Percentiles rank a stretch among this genome's conserved stretches.
Evolutionary conservation across 495 filamentous ascomycete genomes (phyloP).

Genomic region (Penicillium atrosanguineum): DNA sequence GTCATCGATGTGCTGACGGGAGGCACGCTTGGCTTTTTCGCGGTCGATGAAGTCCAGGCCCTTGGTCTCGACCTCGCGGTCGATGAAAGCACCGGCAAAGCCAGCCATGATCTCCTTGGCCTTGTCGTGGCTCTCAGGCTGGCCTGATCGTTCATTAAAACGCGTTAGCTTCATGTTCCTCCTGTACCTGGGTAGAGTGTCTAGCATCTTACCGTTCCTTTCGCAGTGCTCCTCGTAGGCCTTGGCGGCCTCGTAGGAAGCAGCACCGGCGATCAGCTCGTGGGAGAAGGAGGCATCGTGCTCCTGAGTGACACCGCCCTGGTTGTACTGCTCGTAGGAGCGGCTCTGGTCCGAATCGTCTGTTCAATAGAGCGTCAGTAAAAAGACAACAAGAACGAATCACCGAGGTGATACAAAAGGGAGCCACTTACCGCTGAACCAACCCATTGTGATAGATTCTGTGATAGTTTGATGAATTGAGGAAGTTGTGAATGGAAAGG

Average conservation of each 20-base stretch:
- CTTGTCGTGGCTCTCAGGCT: slow-evolving; percentile 58
- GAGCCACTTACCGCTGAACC: slow-evolving; percentile 20
- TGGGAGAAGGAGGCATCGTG: slow-evolving; percentile 60
- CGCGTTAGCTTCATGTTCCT: background rate
- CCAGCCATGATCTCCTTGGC: slow-evolving; percentile 73
- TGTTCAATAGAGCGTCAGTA: slow-evolving; percentile 4
- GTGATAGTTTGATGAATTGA: background rate
- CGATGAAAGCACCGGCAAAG: slow-evolving; percentile 66
- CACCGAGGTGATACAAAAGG: background rate
- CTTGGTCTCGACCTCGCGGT: slow-evolving; percentile 69
- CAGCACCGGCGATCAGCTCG: slow-evolving; percentile 68
- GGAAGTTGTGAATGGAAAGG: background rate
- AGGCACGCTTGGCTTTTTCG: slow-evolving; percentile 63
- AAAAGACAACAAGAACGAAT: background rate
- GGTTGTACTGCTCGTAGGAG: slow-evolving; percentile 47
- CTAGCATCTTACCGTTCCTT: slow-evolving; percentile 47
- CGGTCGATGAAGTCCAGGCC: slow-evolving; percentile 63
- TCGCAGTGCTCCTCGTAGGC: slow-evolving; percentile 65
- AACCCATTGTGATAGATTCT: slow-evolving; percentile 22
- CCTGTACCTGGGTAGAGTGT: background rate
- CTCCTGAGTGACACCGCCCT: slow-evolving; percentile 22
- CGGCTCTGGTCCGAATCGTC: slow-evolving; percentile 28
- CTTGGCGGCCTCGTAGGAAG: slow-evolving; percentile 72
- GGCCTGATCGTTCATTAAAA: slow-evolving; percentile 41
- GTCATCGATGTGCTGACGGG: slow-evolving; percentile 54